Evolutionary conservation across 2,329 filamentous ascomycete species (phyloP).

Genomic region (Diaporthe vexans): DNA sequence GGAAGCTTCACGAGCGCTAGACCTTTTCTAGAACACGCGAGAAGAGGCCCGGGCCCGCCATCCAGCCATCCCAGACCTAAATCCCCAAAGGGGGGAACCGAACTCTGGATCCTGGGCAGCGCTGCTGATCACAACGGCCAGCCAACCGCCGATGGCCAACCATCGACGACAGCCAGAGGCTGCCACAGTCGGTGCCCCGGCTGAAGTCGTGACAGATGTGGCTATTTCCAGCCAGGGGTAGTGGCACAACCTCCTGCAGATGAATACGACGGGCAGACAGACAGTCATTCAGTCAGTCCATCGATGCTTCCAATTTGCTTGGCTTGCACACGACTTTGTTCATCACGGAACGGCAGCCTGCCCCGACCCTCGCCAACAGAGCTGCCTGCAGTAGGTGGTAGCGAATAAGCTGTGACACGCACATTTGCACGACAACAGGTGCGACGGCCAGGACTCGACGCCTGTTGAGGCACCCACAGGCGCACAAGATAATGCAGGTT

Average conservation of each 20-base stretch:
- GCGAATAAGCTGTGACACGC: constrained; percentile 4
- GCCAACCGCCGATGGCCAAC: constrained; percentile 3
- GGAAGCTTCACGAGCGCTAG: constrained; percentile 11
- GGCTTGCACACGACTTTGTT: background rate
- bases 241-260: constrained; percentile 12
- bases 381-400: constrained; percentile 14
- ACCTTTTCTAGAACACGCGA: constrained; percentile 39
- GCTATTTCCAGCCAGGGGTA: constrained; percentile 8
- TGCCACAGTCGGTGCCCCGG: background rate
- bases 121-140: constrained; percentile 23
- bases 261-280: background rate
- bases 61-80: background rate
- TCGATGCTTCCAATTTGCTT: background rate
- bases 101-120: constrained; percentile 3
- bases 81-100: constrained; percentile 3
- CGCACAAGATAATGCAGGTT: constrained; percentile 25
- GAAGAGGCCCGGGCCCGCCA: constrained; percentile 33
- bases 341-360: constrained; percentile 8
- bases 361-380: background rate
- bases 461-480: background rate
- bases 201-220: background rate
- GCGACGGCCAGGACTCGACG: constrained; percentile 1
- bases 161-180: background rate
- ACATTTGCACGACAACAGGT: constrained; percentile 1
- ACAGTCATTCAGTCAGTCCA: background rate